Evolutionary conservation across 2,329 filamentous ascomycete species (phyloP), one percentile per base, ranked within the genome.

Genomic region (Fusarium sp.): DNA sequence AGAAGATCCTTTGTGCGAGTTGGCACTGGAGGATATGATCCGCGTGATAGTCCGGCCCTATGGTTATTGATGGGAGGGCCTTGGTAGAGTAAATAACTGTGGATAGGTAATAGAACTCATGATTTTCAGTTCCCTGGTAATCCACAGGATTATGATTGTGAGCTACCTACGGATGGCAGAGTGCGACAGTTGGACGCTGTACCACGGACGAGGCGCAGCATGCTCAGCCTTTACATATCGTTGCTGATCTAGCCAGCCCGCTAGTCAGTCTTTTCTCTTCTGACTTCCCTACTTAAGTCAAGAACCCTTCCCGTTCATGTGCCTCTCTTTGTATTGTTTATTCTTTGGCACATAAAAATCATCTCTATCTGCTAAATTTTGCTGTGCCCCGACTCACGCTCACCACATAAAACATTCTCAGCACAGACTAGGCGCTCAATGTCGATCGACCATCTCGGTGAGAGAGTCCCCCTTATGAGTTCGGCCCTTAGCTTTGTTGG

Each of bases 191-290:
- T 13, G 10, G 39, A 20, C 39, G 1, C 39, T 6, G n/a, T 43
- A 43, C 31, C 39, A 60, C 57, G 39, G 39, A 60, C 27, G 60
- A 65, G 72, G 71, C 71, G 71, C 72, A 74, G 72, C 64, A 74
- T 45, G 56, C 57, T 33, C 54, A 16, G 48, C 39, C n/a, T 43
- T 43, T 4, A 22, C 39, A 43, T 22, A 43, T 6, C n/a, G 1
- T 43, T 43, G 72, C 72, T 69, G 59, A 59, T 57, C 60, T 41
- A 72, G 69, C 72, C 72, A 70, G 69, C 72, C 69, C 73, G 60
- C 50, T 37, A 64, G 64, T 50, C 66, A 65, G 65, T 60, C 72
- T 65, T 61, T 20, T 62, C 60, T 43, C n/a, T 48, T 63, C 62
- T 41, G 39, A 18, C 59, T 72, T 69, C 41, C 62, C 72, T 52